Base-by-base conservation (phyloP, 208 protist species). In the Kentomonas sorsogonicus region DNA sequence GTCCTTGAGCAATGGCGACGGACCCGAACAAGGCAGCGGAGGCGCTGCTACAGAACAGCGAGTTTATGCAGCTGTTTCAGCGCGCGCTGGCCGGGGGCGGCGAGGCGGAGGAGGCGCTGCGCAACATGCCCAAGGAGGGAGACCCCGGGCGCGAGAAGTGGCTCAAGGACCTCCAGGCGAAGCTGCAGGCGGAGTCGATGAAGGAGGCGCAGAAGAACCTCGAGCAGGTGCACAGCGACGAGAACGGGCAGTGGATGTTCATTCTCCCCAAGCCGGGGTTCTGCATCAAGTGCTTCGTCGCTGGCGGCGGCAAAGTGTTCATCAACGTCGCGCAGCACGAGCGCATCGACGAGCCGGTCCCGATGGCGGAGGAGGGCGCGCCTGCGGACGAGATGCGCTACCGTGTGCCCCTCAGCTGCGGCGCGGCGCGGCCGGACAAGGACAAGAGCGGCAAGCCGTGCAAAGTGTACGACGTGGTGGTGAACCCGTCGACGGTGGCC, bases 391-490 rank as follows among this genome's bases (percentile, higher is more conserved):
- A 88, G 58, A 58, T 90, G 18, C 82, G 81, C 22, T 96, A 84
- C 54, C 79, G 82, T 33, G 74, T 96, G 56, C 90, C 90, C 4
- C 63, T 96, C n/a, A 93, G 86, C 72, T 94, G 86, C 51, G 85
- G 90, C 5, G 77, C 83, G 56, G 83, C 84, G n/a, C 68, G 83
- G 15, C 70, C 85, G 0, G 85, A 83, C 16, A 70, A 64, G 55
- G 90, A 96, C 66, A 96, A 96, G 69, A 72, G 69, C 23, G 85
- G 86, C 18, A 81, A 77, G 51, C 72, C 78, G 58, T 93, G 86
- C 67, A 91, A 91, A 43, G 90, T 94, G 44, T 96, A 96, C 69
- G 90, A 96, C 60, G 86, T 96, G 16, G 83, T 93, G 65, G 86
- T 94, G 10, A 93, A 93, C 67, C 84, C 86, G 7, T 52, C 65